Percentiles rank a stretch among this genome's conserved stretches.
Conservation (phyloP, 2,329 filamentous ascomycete species). For the Verticillium dahliae region DNA sequence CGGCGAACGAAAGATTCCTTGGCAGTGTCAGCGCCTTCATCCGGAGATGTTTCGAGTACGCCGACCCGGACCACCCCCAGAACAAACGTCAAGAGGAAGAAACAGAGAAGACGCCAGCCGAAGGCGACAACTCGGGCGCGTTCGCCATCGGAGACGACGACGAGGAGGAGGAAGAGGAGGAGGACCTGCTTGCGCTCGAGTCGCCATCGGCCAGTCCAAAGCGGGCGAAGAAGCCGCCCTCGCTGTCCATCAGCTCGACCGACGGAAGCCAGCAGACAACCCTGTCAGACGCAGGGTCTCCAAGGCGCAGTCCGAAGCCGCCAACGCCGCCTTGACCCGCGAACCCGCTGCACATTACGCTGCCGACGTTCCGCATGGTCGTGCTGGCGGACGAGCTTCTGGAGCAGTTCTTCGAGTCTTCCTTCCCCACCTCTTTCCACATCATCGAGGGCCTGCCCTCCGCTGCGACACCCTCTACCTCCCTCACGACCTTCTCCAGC, state of each 20-base stretch:
- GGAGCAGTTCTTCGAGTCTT: constrained; percentile 95
- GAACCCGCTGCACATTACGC: constrained; percentile 88
- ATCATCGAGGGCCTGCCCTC: constrained; percentile 58
- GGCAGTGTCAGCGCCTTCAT: constrained; percentile 95
- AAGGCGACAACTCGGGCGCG: constrained; percentile 32
- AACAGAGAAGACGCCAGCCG: constrained; percentile 16
- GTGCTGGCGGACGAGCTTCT: constrained; percentile 92
- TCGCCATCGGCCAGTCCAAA: constrained; percentile 35
- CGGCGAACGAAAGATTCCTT: constrained; percentile 81
- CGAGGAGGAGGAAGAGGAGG: constrained; percentile 57
- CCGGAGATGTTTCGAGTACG: constrained; percentile 93
- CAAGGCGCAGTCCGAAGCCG: constrained; percentile 65
- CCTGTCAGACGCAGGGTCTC: constrained; percentile 34
- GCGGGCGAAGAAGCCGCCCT: constrained; percentile 34
- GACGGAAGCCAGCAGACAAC: constrained; percentile 13
- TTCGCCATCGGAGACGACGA: constrained; percentile 75
- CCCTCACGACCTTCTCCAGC: constrained; percentile 80
- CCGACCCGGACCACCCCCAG: constrained; percentile 78
- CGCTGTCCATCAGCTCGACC: constrained; percentile 21
- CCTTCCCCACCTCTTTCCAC: constrained; percentile 88
- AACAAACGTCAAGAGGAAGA: constrained; percentile 36
- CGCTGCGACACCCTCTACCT: constrained; percentile 24
- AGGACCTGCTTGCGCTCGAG: constrained; percentile 57
- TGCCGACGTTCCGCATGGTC: constrained; percentile 98
- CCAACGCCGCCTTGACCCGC: constrained; percentile 87